Percentiles rank a stretch among this genome's conserved stretches.
phyloP scores from a whole-genome alignment of 2,329 filamentous ascomycete genomes.

The Aspergillus texensis region DNA sequence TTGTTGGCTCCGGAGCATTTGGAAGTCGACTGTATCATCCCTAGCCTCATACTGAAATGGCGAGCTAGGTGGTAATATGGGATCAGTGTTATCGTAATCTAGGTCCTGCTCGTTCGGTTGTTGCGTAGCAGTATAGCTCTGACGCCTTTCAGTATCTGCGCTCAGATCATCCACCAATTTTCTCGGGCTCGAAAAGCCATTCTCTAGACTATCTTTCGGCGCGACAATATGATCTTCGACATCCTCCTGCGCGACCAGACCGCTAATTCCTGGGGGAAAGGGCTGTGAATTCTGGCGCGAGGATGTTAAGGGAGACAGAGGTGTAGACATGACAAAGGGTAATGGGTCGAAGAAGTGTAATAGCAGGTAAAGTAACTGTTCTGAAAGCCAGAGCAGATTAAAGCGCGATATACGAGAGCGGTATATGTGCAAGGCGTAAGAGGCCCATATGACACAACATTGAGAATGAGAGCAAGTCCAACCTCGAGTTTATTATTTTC shows the following conservation, averaged over 20 bases:
- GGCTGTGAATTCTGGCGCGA: conserved; percentile 45
- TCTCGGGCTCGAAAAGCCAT: conserved; percentile 31
- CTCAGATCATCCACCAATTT: conserved; percentile 21
- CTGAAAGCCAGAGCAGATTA: neutral
- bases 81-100: conserved; percentile 26
- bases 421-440: neutral
- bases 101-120: conserved; percentile 22
- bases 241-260: conserved; percentile 17
- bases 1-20: conserved; percentile 23
- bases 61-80: conserved; percentile 35
- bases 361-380: neutral
- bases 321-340: conserved; percentile 38
- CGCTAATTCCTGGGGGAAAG: conserved; percentile 29
- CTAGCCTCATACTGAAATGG: conserved; percentile 39
- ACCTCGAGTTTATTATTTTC: conserved; percentile 26
- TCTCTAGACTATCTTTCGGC: conserved; percentile 25
- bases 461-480: conserved; percentile 10
- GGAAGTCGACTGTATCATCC: conserved; percentile 38
- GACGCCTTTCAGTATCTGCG: conserved; percentile 16
- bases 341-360: conserved; percentile 3
- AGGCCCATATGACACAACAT: neutral
- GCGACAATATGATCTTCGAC: conserved; percentile 19
- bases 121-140: conserved; percentile 17
- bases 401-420: neutral
- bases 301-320: conserved; percentile 44